Evolutionary conservation across 2,329 filamentous ascomycete species (phyloP).

Genomic region (Colletotrichum tabaci): DNA sequence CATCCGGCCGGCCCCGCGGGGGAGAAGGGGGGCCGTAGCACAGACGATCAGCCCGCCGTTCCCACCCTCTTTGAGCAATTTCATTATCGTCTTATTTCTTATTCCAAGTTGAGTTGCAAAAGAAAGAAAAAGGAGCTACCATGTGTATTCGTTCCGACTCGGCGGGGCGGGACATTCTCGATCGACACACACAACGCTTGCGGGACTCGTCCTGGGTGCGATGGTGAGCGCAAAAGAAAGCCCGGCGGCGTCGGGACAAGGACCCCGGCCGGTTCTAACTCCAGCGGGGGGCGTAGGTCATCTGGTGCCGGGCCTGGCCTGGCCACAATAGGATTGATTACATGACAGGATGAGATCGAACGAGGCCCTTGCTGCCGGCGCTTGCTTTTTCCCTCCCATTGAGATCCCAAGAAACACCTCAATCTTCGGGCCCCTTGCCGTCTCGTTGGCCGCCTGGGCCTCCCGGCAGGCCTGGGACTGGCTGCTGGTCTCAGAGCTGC

Average conservation of each 20-base stretch:
- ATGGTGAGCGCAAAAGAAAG: conserved; percentile 32
- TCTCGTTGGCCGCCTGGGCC: too few relatives aligned
- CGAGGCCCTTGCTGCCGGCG: conserved; percentile 27
- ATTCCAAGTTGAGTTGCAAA: conserved; percentile 26
- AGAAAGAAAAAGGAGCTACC: not conserved
- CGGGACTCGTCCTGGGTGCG: conserved; percentile 4
- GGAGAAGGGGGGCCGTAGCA: conserved; percentile 5
- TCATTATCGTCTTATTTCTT: conserved; percentile 21
- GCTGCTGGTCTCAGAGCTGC: not conserved
- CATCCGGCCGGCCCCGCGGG: conserved; percentile 24
- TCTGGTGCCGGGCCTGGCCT: not conserved
- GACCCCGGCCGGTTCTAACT: conserved; percentile 1
- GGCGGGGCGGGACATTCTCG: too few relatives aligned
- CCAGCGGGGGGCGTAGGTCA: not conserved
- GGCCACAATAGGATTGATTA: conserved; percentile 4
- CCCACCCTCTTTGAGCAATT: conserved; percentile 5
- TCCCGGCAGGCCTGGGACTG: too few relatives aligned
- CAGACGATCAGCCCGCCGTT: conserved; percentile 32
- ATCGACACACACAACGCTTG: not conserved
- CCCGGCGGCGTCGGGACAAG: conserved; percentile 7
- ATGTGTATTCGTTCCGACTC: too few relatives aligned
- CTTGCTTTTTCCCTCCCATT: conserved; percentile 10
- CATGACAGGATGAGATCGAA: conserved; percentile 14
- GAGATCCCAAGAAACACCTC: too few relatives aligned
- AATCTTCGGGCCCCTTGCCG: too few relatives aligned